phyloP scores from a whole-genome alignment of 139 green algal genomes.

The Volvox reticuliferus region DNA sequence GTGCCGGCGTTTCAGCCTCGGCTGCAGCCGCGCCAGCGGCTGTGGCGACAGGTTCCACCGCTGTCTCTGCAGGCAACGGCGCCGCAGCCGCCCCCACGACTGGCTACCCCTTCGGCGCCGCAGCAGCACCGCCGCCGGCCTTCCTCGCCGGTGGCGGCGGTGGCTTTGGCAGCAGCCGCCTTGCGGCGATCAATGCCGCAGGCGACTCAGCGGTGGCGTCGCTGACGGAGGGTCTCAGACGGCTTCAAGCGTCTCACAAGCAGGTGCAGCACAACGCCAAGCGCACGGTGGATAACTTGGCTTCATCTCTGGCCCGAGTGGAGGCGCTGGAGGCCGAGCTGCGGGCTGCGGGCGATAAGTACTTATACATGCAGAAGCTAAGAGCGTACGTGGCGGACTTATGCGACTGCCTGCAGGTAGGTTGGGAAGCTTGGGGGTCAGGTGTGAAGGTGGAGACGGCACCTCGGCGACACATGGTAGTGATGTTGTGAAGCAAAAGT shows the following conservation, averaged over 20 bases:
- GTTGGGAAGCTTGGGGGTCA: background rate
- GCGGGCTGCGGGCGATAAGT: conserved; percentile 57
- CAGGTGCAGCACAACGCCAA: conserved; percentile 26
- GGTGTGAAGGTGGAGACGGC: too few relatives aligned
- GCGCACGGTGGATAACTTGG: conserved; percentile 46
- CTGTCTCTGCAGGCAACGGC: background rate
- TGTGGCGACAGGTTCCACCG: background rate
- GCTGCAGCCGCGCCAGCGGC: background rate
- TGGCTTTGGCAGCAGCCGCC: conserved; percentile 32
- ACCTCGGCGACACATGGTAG: too few relatives aligned
- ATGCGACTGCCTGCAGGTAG: conserved; percentile 81
- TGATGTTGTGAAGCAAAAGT: too few relatives aligned
- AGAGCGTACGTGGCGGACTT: conserved; percentile 87
- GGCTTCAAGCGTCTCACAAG: conserved; percentile 61
- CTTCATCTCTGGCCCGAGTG: conserved; percentile 38
- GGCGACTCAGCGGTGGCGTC: conserved; percentile 63
- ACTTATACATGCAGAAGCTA: conserved; percentile 81
- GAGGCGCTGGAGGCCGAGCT: conserved; percentile 59
- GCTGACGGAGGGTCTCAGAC: conserved; percentile 65
- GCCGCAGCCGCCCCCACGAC: background rate
- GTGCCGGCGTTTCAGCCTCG: background rate
- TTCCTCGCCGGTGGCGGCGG: background rate
- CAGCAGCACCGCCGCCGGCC: background rate
- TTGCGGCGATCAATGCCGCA: conserved; percentile 26
- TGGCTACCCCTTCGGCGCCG: background rate